Base-by-base conservation (phyloP, 306 rosid genomes). In the Lupinus albus region DNA sequence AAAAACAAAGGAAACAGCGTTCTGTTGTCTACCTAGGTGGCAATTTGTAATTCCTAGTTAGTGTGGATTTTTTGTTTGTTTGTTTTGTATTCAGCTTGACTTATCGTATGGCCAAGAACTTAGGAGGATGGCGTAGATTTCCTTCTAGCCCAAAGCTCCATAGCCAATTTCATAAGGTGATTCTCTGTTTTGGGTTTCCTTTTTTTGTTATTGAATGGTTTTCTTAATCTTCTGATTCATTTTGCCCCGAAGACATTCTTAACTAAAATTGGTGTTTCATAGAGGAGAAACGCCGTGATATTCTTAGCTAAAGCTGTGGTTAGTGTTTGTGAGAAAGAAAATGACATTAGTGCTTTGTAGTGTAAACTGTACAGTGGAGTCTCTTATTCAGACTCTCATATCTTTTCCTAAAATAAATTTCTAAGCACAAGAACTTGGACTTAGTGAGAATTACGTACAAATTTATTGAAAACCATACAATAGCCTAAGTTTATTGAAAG, bases 211-310 rank as follows among this genome's bases (percentile, higher is more conserved):
- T 25, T 25, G 30, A 25, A 25, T 2, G 30, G 30, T 25, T 25
- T 3, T 66, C 53, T 28, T 6, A 8, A 51, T 41, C 58, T 52
- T 62, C 16, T 30, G 30, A 41, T 73, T 32, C 30, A 25, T 69
- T 76, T 76, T 76, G 61, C 46, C 81, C 79, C 42, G 2, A 78
- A 72, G 71, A n/a, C n/a, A n/a, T n/a, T n/a, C n/a, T n/a, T n/a
- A n/a, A n/a, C n/a, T n/a, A n/a, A n/a, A n/a, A n/a, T n/a, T n/a
- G n/a, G n/a, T n/a, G n/a, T n/a, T n/a, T n/a, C 8, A 2, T 25
- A 2, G 32, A 12, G 81, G 76, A 56, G 76, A 44, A 62, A 73
- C 73, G 58, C 61, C 30, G 30, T 25, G 30, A 25, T 4, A 74
- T 81, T 75, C 17, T 41, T 46, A 44, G 71, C 62, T 54, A 18